Base-by-base conservation (phyloP, 2,329 filamentous ascomycete species). In the Ceratocystis huliohia region DNA sequence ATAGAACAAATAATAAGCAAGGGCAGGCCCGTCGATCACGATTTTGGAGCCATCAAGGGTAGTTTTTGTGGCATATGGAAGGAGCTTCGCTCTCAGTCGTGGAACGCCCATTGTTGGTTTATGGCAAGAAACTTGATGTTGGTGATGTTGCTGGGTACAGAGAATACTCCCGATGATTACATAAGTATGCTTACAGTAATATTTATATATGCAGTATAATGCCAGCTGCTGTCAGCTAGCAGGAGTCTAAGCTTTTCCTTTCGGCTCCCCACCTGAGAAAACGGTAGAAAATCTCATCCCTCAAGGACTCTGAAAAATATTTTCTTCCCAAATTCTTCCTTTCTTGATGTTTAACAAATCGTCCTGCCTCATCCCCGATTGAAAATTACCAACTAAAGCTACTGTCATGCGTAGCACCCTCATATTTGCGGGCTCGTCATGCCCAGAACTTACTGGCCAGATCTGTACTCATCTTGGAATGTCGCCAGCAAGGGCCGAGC, bases 11-110 rank as follows among this genome's bases (percentile, higher is more conserved):
- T 67, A 82, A 73, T 93, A 88, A 1, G 90, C 88, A 30, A 96
- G 76, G 1, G 85, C 86, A 3, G 91, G 91, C 0, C 91, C 91
- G 73, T 96, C 91, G 66, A 96, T 84, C 57, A 84, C 79, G 22
- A 82, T 75, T 5, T 71, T 71, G 48, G 78, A 72, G 30, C 75
- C 74, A 48, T 73, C 70, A 1, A 88, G 74, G 10, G 73, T 70
- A 6, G 73, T 74, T 20, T 74, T 71, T 33, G 75, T 73, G 1
- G 81, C 80, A 72, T 82, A 85, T 0, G 80, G 80, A 68, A 79
- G 76, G 56, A 88, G 74, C 63, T 80, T 78, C 15, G 76, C 74
- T 59, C 78, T 79, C 4, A 88, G 76, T 69, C 80, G 79, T 50
- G 79, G 81, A 59, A 88, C 84, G 0, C 86, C 86, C 86, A 88